Percentiles rank a stretch among this genome's conserved stretches.
These are phyloP conservation scores for Magnaporthiopsis incrustans DNA, from an alignment of 2,329 filamentous ascomycete genomes.

Conservation along the genomic window DNA sequence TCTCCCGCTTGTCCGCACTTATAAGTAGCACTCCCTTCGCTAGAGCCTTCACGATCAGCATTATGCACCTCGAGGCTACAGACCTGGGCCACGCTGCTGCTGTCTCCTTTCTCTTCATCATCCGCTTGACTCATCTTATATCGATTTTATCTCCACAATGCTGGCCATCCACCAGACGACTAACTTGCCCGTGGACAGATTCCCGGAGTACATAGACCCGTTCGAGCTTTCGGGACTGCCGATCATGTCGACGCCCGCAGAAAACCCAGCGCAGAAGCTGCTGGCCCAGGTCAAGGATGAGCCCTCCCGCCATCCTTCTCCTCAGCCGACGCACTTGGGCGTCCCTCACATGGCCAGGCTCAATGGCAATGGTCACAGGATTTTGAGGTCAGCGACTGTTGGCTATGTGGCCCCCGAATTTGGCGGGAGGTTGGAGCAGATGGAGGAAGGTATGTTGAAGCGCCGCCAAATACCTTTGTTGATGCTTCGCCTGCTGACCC, in stretches of 20 bases:
- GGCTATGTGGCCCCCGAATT: constrained; percentile 95
- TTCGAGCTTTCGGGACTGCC: constrained; percentile 22
- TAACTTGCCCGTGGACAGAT: constrained; percentile 22
- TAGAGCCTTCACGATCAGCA: not conserved
- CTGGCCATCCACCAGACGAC: constrained; percentile 19
- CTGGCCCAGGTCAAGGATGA: constrained; percentile 23
- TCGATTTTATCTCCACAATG: not conserved
- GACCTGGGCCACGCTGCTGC: not conserved
- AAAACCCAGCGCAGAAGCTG: constrained; percentile 17
- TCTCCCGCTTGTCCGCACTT: not conserved
- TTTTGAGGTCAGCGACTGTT: constrained; percentile 80
- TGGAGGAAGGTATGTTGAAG: constrained; percentile 58
- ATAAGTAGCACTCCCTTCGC: not conserved
- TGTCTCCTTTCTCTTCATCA: not conserved
- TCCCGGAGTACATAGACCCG: constrained; percentile 26
- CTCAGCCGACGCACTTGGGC: constrained; percentile 79
- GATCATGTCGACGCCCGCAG: constrained; percentile 20
- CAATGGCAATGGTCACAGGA: constrained; percentile 57
- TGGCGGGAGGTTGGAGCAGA: constrained; percentile 85
- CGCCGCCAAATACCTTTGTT: not conserved
- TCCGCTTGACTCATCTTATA: not conserved
- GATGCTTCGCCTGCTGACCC: constrained; percentile 12
- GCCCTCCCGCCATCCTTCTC: constrained; percentile 64
- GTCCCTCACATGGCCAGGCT: constrained; percentile 49
- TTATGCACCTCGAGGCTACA: not conserved